Percentiles rank a stretch among this genome's conserved stretches.
These are phyloP conservation scores for Hemileccinum rubropunctum DNA, from an alignment of 768 basidiomycete species.

Conservation along the genomic window DNA sequence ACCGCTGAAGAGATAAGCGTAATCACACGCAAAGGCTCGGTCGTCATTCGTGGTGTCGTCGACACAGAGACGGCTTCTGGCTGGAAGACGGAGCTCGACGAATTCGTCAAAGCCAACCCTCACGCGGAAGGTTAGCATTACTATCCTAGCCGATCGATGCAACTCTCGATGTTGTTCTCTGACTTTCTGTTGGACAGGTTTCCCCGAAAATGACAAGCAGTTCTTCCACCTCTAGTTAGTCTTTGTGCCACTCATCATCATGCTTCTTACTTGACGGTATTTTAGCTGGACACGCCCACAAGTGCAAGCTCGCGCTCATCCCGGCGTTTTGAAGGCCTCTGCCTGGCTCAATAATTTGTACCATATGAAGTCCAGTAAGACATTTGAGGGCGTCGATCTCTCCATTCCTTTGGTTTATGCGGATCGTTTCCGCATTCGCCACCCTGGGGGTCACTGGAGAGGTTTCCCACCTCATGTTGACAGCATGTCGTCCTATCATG, in stretches of 20 bases:
- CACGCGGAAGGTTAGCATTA: slow-evolving; percentile 47
- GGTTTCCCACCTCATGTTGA: slow-evolving; percentile 54
- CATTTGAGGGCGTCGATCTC: slow-evolving; percentile 55
- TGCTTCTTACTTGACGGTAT: neutral
- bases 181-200: slow-evolving; percentile 34
- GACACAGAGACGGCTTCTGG: slow-evolving; percentile 49
- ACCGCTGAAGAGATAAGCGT: slow-evolving; percentile 42
- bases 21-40: slow-evolving; percentile 54
- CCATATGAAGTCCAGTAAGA: slow-evolving; percentile 37
- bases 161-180: neutral
- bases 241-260: neutral
- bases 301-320: slow-evolving; percentile 67
- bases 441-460: slow-evolving; percentile 58
- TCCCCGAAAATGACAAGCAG: slow-evolving; percentile 57
- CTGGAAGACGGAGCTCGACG: slow-evolving; percentile 57
- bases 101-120: slow-evolving; percentile 58
- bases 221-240: slow-evolving; percentile 73
- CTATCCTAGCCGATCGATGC: neutral
- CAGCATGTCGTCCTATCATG: slow-evolving; percentile 34
- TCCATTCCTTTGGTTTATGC: slow-evolving; percentile 65
- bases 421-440: slow-evolving; percentile 71
- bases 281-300: slow-evolving; percentile 51
- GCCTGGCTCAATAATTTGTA: slow-evolving; percentile 68
- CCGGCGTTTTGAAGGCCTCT: slow-evolving; percentile 56
- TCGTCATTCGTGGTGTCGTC: slow-evolving; percentile 63